Percentiles rank a stretch among this genome's conserved stretches.
phyloP scores from a whole-genome alignment of 148 eudicot species.

The Beta vulgaris region DNA sequence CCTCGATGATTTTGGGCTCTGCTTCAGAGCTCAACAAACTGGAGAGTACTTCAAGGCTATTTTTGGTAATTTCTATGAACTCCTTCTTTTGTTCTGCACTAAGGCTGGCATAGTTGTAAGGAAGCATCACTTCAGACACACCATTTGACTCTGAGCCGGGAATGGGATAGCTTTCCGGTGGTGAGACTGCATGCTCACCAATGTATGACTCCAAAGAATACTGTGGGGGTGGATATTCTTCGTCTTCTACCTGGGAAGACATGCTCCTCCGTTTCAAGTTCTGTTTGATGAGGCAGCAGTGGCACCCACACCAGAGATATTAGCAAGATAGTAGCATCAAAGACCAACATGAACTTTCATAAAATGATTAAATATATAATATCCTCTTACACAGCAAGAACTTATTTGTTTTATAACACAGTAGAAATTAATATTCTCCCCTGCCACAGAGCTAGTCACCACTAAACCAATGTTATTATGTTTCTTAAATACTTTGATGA shows the following conservation, averaged over 20 bases:
- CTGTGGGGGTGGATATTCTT: conserved; percentile 39
- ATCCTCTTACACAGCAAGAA: neutral
- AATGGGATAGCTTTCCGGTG: conserved; percentile 68
- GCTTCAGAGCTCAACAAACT: conserved; percentile 68
- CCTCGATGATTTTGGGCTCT: conserved; percentile 63
- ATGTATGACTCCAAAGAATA: conserved; percentile 55
- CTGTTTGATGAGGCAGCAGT: conserved; percentile 35
- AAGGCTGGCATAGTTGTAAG: conserved; percentile 39
- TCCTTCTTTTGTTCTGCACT: conserved; percentile 83
- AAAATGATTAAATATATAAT: neutral
- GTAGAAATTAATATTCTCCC: too few species aligned
- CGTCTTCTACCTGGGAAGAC: conserved; percentile 41
- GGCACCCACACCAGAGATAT: neutral
- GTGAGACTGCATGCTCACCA: conserved; percentile 43
- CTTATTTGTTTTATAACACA: neutral
- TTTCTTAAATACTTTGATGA: neutral
- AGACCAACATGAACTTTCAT: neutral
- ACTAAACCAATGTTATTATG: neutral
- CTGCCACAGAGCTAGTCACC: too few species aligned
- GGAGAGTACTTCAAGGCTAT: conserved; percentile 81
- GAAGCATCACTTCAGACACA: conserved; percentile 26
- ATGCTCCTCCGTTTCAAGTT: conserved; percentile 53
- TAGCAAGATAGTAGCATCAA: neutral
- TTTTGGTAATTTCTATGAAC: conserved; percentile 62
- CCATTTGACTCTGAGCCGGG: conserved; percentile 45